These are phyloP conservation scores for Lanmaoa pseudosensibilis DNA, from an alignment of 768 basidiomycete genomes.

Conservation along the genomic window DNA sequence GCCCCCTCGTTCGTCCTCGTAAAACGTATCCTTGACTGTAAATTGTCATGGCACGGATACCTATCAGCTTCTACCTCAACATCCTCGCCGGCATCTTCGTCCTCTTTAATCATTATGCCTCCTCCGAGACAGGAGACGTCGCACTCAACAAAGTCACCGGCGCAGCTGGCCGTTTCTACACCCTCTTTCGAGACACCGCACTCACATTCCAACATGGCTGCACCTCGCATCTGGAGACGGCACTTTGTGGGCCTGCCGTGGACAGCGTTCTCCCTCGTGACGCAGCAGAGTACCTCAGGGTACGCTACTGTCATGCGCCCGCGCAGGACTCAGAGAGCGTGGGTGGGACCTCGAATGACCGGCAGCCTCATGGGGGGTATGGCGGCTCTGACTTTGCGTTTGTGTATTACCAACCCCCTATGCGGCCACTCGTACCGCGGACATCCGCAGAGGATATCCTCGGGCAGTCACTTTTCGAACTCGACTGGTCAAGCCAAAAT, in stretches of 20 bases:
- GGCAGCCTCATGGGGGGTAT: not conserved
- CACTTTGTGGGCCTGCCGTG: not conserved
- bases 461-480: not conserved
- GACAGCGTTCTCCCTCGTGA: constrained; percentile 1
- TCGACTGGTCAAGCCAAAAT: not conserved
- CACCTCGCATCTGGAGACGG: not conserved
- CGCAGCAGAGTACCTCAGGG: not conserved
- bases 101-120: constrained; percentile 15
- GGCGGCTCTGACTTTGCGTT: constrained; percentile 1
- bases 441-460: not conserved
- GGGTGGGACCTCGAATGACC: not conserved
- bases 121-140: constrained; percentile 17
- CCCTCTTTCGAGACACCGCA: constrained; percentile 8
- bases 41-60: constrained; percentile 7
- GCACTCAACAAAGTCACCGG: constrained; percentile 23
- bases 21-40: not conserved
- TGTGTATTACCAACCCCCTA: not conserved
- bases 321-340: not conserved
- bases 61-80: constrained; percentile 19
- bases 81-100: constrained; percentile 22
- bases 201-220: constrained; percentile 7
- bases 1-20: not conserved
- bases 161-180: constrained; percentile 17
- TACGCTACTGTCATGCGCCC: constrained; percentile 5
- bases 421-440: not conserved